These are phyloP conservation scores for Wickerhamiella parazyma DNA, from an alignment of 805 yeast species.

Conservation along the genomic window DNA sequence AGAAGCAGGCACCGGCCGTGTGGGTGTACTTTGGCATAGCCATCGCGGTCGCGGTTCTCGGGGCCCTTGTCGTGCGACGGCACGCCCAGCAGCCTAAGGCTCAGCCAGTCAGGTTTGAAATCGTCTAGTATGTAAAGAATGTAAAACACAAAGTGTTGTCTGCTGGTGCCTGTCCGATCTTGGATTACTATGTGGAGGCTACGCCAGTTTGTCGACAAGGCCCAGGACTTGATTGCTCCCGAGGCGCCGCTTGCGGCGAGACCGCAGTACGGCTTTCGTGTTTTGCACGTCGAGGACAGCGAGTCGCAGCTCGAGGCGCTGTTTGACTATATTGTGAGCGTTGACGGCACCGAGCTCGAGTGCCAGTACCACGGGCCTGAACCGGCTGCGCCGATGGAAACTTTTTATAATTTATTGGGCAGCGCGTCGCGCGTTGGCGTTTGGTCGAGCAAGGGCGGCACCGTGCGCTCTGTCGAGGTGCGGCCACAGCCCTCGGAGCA, in stretches of 20 bases:
- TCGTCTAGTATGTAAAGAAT: too few species aligned
- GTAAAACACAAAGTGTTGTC: too few species aligned
- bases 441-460: conserved; percentile 74
- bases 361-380: conserved; percentile 3
- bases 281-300: conserved; percentile 33
- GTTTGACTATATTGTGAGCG: conserved; percentile 74
- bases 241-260: conserved; percentile 17
- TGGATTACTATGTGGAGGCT: conserved; percentile 6
- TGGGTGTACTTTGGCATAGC: background rate
- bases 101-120: too few species aligned
- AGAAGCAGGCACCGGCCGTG: background rate
- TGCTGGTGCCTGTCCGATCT: too few species aligned
- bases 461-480: conserved; percentile 11
- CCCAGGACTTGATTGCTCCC: conserved; percentile 28
- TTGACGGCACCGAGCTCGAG: background rate
- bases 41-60: background rate
- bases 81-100: too few species aligned
- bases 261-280: conserved; percentile 40
- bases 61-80: background rate
- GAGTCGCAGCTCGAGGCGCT: conserved; percentile 55
- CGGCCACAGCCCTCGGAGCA: conserved; percentile 28
- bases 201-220: conserved; percentile 41
- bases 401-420: conserved; percentile 12
- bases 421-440: conserved; percentile 40
- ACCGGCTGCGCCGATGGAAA: conserved; percentile 10